These are phyloP conservation scores for Lindgomyces ingoldianus DNA, from an alignment of 495 filamentous ascomycete genomes.

Conservation along the genomic window DNA sequence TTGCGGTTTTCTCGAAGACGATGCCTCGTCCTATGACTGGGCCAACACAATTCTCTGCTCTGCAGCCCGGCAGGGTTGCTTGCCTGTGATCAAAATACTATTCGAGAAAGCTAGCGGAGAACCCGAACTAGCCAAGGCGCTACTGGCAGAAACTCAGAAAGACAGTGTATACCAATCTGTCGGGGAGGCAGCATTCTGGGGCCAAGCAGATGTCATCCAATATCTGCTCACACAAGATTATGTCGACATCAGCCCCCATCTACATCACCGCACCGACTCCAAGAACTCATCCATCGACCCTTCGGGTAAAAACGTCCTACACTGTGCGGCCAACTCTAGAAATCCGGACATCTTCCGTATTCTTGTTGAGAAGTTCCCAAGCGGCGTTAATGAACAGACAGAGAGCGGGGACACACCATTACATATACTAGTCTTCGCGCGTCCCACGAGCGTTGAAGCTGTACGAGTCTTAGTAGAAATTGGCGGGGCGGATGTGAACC, in stretches of 20 bases:
- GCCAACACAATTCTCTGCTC: constrained; percentile 7
- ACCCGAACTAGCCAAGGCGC: neutral
- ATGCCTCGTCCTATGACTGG: neutral
- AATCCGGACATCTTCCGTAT: neutral
- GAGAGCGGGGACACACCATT: constrained; percentile 1
- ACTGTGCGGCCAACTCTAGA: constrained; percentile 1
- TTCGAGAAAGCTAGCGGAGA: constrained; percentile 5
- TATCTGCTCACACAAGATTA: constrained; percentile 8
- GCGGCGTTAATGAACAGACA: constrained; percentile 3
- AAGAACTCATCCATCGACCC: neutral
- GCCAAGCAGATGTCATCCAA: constrained; percentile 3
- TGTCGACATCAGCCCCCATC: constrained; percentile 6
- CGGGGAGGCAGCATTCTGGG: constrained; percentile 8
- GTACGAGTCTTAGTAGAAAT: neutral
- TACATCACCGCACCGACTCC: neutral
- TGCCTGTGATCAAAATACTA: neutral
- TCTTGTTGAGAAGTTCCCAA: neutral
- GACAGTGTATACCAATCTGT: neutral
- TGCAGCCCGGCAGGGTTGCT: neutral
- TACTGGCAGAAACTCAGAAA: neutral
- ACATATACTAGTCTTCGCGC: neutral
- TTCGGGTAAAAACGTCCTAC: neutral
- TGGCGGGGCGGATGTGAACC: constrained; percentile 1
- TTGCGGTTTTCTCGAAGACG: neutral
- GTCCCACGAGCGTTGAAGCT: neutral